Base-by-base conservation (phyloP, 169 alveolate species). In the Theileria parva region DNA sequence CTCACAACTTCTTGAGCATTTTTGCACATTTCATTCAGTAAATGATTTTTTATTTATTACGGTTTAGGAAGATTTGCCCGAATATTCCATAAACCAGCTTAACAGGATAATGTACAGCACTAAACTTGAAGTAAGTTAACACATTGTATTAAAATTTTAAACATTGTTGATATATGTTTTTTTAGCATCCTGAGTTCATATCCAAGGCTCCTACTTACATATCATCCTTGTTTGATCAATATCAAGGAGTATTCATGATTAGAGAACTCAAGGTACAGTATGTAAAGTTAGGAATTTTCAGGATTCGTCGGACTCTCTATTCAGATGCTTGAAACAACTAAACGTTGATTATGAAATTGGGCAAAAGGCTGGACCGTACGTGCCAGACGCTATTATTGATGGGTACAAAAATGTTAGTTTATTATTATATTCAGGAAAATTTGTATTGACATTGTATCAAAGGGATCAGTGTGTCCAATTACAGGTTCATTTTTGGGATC, bases 101-200 rank as follows among this genome's bases (percentile, higher is more conserved):
- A 85, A 77, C 61, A 53, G 91, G 60, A 85, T 85, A 17, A 69
- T 78, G 81, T 78, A 77, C 59, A 75, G 85, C 74, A 37, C 77
- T 6, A 63, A 76, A 5, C 48, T 64, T 7, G 91, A 85, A 83
- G 89, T 81, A 67, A 7, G 15, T 1, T 30, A 12, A 25, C 32
- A 55, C 30, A 55, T 21, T n/a, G 21, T n/a, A 55, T n/a, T 55
- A n/a, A 17, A 4, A 55, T 48, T 12, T 48, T 25, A 11, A 28
- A 11, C 17, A 61, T 11, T 61, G 61, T 11, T 61, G 17, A 61
- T 13, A 12, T 28, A 7, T 7, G 5, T n/a, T 0, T 53, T 19
- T 28, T n/a, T 65, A 80, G 88, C 25, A 57, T 25, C 84, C 88
- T 19, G 60, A 73, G 27, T 73, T 71, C 30, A 19, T 59, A 15